phyloP scores from a whole-genome alignment of 805 yeast species.

The Saccharomycopsis guyanensis region DNA sequence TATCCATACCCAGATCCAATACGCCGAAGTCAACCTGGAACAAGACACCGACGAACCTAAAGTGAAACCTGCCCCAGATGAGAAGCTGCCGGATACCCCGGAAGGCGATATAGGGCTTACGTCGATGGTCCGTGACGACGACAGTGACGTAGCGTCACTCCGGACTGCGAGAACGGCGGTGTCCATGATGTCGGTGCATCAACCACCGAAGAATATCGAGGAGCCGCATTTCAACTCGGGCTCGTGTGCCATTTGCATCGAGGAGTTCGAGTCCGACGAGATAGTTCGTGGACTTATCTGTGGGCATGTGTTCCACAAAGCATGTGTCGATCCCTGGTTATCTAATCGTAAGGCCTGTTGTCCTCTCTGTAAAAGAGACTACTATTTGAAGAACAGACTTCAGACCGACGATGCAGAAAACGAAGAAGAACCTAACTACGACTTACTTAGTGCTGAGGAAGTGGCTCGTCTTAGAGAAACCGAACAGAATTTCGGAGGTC shows the following conservation, averaged over 20 bases:
- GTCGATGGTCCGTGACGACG: constrained; percentile 11
- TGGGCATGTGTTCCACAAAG: constrained; percentile 76
- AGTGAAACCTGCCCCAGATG: constrained; percentile 22
- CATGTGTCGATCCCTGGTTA: constrained; percentile 78
- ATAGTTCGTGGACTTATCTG: constrained; percentile 67
- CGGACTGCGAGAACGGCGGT: not conserved
- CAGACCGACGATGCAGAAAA: not conserved
- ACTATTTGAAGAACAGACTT: constrained; percentile 30
- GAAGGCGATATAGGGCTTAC: not conserved
- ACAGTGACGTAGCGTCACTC: constrained; percentile 2
- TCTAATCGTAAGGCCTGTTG: constrained; percentile 70
- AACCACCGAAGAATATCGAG: constrained; percentile 6
- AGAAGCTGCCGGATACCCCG: not conserved
- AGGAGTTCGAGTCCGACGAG: constrained; percentile 52
- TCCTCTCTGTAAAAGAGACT: constrained; percentile 75
- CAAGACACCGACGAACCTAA: constrained; percentile 4
- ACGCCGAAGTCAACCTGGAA: constrained; percentile 23
- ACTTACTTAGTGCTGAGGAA: constrained; percentile 16
- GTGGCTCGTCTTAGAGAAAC: constrained; percentile 21
- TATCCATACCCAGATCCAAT: constrained; percentile 36
- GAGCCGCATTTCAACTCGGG: constrained; percentile 52
- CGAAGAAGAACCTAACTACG: constrained; percentile 20
- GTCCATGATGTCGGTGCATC: constrained; percentile 8
- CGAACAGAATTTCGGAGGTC: constrained; percentile 21
- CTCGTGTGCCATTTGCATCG: constrained; percentile 73